Conservation (phyloP, 2,329 filamentous ascomycete genomes). For the Laburnicola sp. region DNA sequence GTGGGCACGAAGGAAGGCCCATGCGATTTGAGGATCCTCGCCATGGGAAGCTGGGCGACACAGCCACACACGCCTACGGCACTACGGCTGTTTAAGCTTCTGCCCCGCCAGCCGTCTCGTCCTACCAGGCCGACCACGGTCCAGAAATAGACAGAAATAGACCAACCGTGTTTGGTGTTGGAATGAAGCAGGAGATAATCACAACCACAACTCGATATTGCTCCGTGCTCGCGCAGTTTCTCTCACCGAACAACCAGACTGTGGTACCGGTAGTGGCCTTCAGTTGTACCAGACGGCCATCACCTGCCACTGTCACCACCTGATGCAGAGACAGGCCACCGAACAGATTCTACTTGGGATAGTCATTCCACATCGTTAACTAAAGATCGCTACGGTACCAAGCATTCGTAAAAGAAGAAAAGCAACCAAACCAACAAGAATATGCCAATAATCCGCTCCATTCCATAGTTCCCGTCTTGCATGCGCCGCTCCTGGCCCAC, state of each 20-base stretch:
- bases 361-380: constrained; percentile 37
- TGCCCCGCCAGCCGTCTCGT: too few relatives aligned
- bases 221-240: too few relatives aligned
- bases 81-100: too few relatives aligned
- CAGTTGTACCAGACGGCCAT: background rate
- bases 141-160: too few relatives aligned
- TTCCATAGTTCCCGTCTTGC: constrained; percentile 8
- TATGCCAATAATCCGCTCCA: background rate
- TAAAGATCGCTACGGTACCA: constrained; percentile 33
- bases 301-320: background rate
- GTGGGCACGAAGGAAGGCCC: constrained; percentile 2
- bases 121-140: too few relatives aligned
- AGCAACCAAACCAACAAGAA: constrained; percentile 22
- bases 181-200: too few relatives aligned
- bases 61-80: background rate
- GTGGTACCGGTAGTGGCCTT: too few relatives aligned
- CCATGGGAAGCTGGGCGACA: background rate
- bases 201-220: too few relatives aligned
- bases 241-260: too few relatives aligned
- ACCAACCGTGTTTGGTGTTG: too few relatives aligned
- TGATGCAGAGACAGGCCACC: background rate
- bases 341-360: background rate
- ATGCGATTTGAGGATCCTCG: background rate
- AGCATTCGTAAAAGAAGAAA: constrained; percentile 20
- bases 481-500: background rate